Evolutionary conservation across 2,329 filamentous ascomycete species (phyloP), one percentile per base, ranked within the genome.

Genomic region (Harringtonia lauricola): DNA sequence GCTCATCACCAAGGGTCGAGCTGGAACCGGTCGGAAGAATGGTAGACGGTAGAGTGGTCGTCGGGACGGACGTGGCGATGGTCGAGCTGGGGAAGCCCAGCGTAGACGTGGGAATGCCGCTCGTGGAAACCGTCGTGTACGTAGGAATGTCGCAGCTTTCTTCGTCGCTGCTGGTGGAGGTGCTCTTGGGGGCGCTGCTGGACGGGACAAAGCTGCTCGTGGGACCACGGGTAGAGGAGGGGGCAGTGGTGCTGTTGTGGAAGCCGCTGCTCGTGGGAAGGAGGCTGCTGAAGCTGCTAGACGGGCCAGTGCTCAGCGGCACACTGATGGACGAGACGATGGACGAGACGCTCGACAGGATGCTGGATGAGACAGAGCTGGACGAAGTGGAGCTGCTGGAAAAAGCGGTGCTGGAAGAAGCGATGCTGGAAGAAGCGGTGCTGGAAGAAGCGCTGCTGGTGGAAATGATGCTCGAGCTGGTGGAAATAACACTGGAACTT

Each of bases 401-500:
- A 10, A 36, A 24, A 8, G 34, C 51, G 14, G 60, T 62, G 4
- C 57, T 61, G 24, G 55, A 57, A 39, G 58, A 41, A 36, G 51
- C 45, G 36, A 59, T 53, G n/a, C 48, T 52, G 18, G 57, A 49
- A 22, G 55, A 60, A 4, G 55, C 55, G 30, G 60, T 52, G 15
- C 50, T 48, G 15, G 55, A 48, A 14, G 52, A 21, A 54, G 46
- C 47, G 18, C 54, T 52, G 50, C 58, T 59, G 52, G 57, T 49
- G 15, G 53, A 57, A 9, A 57, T 52, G 19, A 50, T 10, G 52
- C 15, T 36, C 4, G 56, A 45, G n/a, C n/a, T n/a, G n/a, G n/a
- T n/a, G n/a, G n/a, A n/a, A n/a, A n/a, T n/a, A n/a, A 49, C 49
- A 50, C 57, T 58, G 18, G 55, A 55, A 19, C 55, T 64, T 35